Conservation (phyloP, 2,329 filamentous ascomycete genomes). For the Stagonosporopsis chrysanthemi region DNA sequence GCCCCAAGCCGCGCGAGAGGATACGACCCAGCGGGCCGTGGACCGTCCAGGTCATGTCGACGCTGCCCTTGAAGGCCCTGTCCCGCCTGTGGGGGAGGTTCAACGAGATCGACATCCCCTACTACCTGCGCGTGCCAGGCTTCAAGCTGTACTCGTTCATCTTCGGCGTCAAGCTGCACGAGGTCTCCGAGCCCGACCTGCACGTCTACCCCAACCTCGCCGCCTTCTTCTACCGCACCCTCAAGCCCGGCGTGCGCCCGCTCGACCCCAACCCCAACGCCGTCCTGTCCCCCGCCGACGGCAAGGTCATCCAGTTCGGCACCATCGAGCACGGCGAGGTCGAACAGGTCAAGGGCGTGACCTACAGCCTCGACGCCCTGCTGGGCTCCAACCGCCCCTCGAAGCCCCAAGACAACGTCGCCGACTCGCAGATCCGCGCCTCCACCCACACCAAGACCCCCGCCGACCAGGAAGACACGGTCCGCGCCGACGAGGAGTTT, state of each 20-base stretch:
- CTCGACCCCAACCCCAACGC: constrained; percentile 82
- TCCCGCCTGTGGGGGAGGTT: constrained; percentile 90
- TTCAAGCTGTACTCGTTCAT: constrained; percentile 91
- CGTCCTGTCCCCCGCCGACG: constrained; percentile 87
- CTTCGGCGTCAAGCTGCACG: constrained; percentile 89
- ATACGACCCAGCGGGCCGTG: constrained; percentile 87
- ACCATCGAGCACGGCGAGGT: constrained; percentile 92
- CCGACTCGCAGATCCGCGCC: constrained; percentile 30
- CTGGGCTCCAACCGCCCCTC: constrained; percentile 65
- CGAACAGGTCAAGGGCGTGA: constrained; percentile 98
- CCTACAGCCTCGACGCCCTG: constrained; percentile 92
- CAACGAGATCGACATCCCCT: constrained; percentile 88
- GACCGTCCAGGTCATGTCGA: constrained; percentile 94
- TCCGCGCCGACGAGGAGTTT: constrained; percentile 89
- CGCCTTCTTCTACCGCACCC: constrained; percentile 93
- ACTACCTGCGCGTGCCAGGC: constrained; percentile 84
- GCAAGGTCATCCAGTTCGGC: constrained; percentile 89
- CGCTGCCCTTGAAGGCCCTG: constrained; percentile 86
- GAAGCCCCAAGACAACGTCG: constrained; percentile 53
- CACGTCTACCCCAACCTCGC: constrained; percentile 91
- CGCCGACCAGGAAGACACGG: constrained; percentile 64
- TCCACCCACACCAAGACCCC: constrained; percentile 40
- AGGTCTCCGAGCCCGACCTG: constrained; percentile 87
- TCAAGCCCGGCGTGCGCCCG: constrained; percentile 87
- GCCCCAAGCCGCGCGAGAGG: constrained; percentile 63